Conservation (phyloP, 495 filamentous ascomycete species). For the Viridothelium virens region DNA sequence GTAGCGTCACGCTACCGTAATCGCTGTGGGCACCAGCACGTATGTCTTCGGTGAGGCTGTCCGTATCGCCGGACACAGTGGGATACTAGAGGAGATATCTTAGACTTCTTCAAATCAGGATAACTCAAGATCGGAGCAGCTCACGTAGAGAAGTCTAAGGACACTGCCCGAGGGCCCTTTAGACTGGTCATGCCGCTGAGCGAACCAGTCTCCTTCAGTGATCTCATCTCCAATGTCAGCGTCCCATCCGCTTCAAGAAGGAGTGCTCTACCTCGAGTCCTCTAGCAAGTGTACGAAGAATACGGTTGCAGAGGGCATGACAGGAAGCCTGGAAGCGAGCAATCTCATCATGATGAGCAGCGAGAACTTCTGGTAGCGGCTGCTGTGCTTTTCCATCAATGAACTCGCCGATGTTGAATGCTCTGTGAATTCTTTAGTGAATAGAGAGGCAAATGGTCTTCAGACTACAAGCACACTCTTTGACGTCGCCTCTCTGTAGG, state of each 20-base stretch:
- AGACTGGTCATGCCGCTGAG: slow-evolving; percentile 55
- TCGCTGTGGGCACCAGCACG: slow-evolving; percentile 63
- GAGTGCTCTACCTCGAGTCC: slow-evolving; percentile 52
- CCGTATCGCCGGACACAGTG: neutral
- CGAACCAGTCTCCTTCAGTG: slow-evolving; percentile 57
- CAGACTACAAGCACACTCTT: slow-evolving; percentile 50
- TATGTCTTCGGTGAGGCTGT: slow-evolving; percentile 49
- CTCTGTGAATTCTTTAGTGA: slow-evolving; percentile 44
- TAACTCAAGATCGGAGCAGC: slow-evolving; percentile 36
- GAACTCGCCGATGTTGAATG: slow-evolving; percentile 87
- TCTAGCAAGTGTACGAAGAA: slow-evolving; percentile 67
- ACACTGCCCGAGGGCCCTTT: slow-evolving; percentile 60
- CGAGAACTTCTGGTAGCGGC: slow-evolving; percentile 62
- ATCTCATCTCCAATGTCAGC: slow-evolving; percentile 15
- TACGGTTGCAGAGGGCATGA: slow-evolving; percentile 60
- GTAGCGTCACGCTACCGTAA: slow-evolving; percentile 59
- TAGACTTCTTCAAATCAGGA: neutral
- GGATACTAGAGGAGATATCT: slow-evolving; percentile 12
- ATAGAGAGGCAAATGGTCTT: neutral
- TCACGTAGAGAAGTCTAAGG: slow-evolving; percentile 65
- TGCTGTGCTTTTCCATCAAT: slow-evolving; percentile 64
- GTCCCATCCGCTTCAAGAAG: neutral
- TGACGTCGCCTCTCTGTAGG: slow-evolving; percentile 74
- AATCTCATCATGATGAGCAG: slow-evolving; percentile 52
- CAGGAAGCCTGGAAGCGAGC: slow-evolving; percentile 59